Percentiles rank a stretch among this genome's conserved stretches.
Conservation (phyloP, 495 filamentous ascomycete genomes). For the Podospora conica region DNA sequence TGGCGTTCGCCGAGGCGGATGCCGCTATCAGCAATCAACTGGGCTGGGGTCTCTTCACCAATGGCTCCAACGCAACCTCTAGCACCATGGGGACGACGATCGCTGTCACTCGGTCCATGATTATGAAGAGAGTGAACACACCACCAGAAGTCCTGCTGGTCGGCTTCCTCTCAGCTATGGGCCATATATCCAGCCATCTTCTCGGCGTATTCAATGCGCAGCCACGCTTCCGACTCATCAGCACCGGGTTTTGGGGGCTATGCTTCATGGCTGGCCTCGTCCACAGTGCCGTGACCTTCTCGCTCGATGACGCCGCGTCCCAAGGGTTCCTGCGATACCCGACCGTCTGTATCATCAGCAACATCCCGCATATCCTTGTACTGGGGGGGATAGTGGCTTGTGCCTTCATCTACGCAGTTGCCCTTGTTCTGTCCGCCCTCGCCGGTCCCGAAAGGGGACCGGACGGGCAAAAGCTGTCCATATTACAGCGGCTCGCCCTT, state of each 20-base stretch:
- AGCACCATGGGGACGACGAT: constrained; percentile 36
- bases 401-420: constrained; percentile 64
- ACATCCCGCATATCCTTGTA: constrained; percentile 86
- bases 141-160: constrained; percentile 85
- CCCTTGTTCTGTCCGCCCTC: constrained; percentile 68
- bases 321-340: constrained; percentile 68
- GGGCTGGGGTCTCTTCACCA: constrained; percentile 58
- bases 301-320: constrained; percentile 40
- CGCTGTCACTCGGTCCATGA: constrained; percentile 51
- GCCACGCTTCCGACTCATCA: constrained; percentile 67
- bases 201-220: constrained; percentile 76
- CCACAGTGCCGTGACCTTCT: constrained; percentile 61
- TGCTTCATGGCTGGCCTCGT: constrained; percentile 78
- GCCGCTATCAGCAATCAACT: constrained; percentile 71
- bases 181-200: constrained; percentile 77
- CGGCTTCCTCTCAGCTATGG: constrained; percentile 78
- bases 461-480: constrained; percentile 26
- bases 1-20: constrained; percentile 95
- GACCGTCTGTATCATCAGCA: constrained; percentile 90
- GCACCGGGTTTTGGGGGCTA: constrained; percentile 81
- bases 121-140: constrained; percentile 62
- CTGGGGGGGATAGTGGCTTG: constrained; percentile 71
- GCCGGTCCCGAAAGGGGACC: constrained; percentile 42
- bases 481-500: constrained; percentile 45
- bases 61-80: constrained; percentile 32